Evolutionary conservation across 192 early-diverging fungal species (phyloP).

Genomic region (Pilobolus umbonatus): DNA sequence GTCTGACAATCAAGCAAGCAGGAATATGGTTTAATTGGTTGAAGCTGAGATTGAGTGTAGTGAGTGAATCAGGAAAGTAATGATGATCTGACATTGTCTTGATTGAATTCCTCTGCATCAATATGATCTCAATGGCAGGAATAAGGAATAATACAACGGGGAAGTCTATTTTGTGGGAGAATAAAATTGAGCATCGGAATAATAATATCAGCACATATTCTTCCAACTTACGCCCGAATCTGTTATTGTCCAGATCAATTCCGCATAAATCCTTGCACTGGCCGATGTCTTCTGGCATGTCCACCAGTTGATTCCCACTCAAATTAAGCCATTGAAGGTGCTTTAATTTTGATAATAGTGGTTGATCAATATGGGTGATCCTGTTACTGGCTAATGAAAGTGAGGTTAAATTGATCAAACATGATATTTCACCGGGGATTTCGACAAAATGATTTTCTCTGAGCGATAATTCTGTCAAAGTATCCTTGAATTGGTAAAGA

Average conservation of each 20-base stretch:
- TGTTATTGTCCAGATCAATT: constrained; percentile 38
- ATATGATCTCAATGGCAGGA: constrained; percentile 25
- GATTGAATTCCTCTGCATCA: constrained; percentile 44
- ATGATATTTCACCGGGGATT: constrained; percentile 33
- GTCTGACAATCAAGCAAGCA: constrained; percentile 12
- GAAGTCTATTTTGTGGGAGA: constrained; percentile 3
- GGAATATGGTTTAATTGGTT: constrained; percentile 37
- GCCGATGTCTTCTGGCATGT: constrained; percentile 30
- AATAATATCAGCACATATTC: not conserved
- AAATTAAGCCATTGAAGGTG: constrained; percentile 23
- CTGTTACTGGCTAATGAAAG: constrained; percentile 41
- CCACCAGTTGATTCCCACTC: constrained; percentile 15
- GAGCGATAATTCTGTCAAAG: constrained; percentile 36
- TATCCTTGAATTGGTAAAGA: constrained; percentile 19
- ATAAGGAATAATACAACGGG: constrained; percentile 34
- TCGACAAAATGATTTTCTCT: constrained; percentile 34
- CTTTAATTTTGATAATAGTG: constrained; percentile 10
- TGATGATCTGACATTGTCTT: constrained; percentile 17
- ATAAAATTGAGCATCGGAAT: not conserved
- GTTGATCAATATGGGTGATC: constrained; percentile 3
- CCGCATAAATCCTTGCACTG: constrained; percentile 29
- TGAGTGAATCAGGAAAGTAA: constrained; percentile 20
- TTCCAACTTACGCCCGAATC: constrained; percentile 25
- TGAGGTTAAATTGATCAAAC: constrained; percentile 37
- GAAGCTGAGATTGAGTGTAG: constrained; percentile 38